Evolutionary conservation across 352 stramenopile genomes (phyloP).

Genomic region (Globisporangium yorkense): DNA sequence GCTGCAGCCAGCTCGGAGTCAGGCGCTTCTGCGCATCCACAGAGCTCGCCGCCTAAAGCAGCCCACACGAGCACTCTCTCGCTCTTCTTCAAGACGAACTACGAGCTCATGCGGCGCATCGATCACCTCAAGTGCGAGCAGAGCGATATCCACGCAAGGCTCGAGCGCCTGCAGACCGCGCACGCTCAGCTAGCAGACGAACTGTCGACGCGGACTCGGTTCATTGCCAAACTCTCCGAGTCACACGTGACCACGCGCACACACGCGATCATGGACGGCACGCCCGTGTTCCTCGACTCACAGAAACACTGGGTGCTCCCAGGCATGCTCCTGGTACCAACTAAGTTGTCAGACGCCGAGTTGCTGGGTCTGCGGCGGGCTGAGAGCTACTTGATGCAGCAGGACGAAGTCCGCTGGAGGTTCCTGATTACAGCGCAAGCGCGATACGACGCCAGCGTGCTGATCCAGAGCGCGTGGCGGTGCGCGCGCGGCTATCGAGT

Average conservation of each 20-base stretch:
- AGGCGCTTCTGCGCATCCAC: not conserved
- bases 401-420: constrained; percentile 51
- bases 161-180: constrained; percentile 21
- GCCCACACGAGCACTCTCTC: constrained; percentile 2
- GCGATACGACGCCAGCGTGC: constrained; percentile 34
- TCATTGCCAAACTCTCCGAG: constrained; percentile 47
- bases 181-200: constrained; percentile 27
- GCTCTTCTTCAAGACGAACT: constrained; percentile 54
- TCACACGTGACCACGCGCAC: constrained; percentile 51
- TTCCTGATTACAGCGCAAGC: constrained; percentile 40
- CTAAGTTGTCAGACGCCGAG: constrained; percentile 21
- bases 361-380: constrained; percentile 43
- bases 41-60: not conserved
- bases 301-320: constrained; percentile 67
- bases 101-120: constrained; percentile 49
- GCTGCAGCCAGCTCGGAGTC: not conserved
- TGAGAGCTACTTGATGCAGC: constrained; percentile 58
- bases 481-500: constrained; percentile 19
- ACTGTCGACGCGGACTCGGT: constrained; percentile 33
- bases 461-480: constrained; percentile 39
- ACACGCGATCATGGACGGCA: constrained; percentile 58
- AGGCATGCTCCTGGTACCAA: constrained; percentile 26
- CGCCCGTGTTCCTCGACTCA: constrained; percentile 42
- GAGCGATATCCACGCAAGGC: constrained; percentile 25
- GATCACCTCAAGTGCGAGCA: constrained; percentile 42